Evolutionary conservation across 164 flowering plant genomes (phyloP).

Genomic region (Macadamia integrifolia): DNA sequence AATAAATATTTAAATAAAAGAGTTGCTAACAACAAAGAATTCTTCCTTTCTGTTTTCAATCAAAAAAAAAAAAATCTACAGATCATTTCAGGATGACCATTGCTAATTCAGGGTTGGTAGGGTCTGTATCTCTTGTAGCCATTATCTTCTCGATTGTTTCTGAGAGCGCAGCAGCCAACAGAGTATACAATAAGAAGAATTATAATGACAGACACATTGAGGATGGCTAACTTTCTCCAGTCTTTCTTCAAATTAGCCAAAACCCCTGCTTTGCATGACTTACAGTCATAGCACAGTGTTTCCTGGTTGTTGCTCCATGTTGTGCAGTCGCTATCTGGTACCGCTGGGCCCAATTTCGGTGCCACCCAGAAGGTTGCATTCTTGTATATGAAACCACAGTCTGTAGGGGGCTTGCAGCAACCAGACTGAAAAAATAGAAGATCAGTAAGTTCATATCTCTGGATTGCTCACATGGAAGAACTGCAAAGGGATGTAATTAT

Average conservation of each 20-base stretch:
- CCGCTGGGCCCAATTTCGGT: conserved; percentile 16
- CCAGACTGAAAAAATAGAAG: conserved; percentile 18
- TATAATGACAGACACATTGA: conserved; percentile 19
- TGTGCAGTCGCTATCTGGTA: conserved; percentile 18
- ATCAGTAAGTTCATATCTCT: not conserved
- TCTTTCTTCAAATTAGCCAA: conserved; percentile 27
- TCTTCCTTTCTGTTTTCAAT: too few relatives aligned
- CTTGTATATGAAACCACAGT: conserved; percentile 15
- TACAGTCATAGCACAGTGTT: conserved; percentile 29
- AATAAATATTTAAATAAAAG: too few relatives aligned
- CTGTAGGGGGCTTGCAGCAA: conserved; percentile 32
- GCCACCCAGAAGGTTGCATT: conserved; percentile 24
- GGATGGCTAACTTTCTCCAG: conserved; percentile 28
- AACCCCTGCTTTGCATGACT: conserved; percentile 47
- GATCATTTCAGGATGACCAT: too few relatives aligned
- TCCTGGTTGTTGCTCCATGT: conserved; percentile 24
- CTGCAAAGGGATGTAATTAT: too few relatives aligned
- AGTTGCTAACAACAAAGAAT: too few relatives aligned
- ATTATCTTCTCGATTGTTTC: conserved; percentile 5
- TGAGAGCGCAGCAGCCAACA: conserved; percentile 21
- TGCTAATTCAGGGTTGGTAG: too few relatives aligned
- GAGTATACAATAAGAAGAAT: conserved; percentile 17
- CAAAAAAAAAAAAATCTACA: too few relatives aligned
- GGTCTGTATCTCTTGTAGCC: not conserved
- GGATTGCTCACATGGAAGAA: not conserved